Evolutionary conservation across 2,329 filamentous ascomycete species (phyloP).

Genomic region (Aspergillus novofumigatus): DNA sequence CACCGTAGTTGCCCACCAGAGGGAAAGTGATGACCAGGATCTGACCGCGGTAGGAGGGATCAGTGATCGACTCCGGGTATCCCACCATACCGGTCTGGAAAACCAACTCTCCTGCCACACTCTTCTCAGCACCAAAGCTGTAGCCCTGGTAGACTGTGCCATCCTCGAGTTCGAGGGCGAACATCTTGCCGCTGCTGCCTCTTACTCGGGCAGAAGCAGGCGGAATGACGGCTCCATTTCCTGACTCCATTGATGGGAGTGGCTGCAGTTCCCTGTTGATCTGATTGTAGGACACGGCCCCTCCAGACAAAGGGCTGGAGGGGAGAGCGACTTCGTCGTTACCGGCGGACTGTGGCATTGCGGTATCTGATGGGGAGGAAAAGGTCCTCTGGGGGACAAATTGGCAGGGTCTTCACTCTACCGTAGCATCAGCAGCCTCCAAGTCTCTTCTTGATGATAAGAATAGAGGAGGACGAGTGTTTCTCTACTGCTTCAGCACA

Average conservation of each 20-base stretch:
- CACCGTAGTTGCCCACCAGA: conserved; percentile 94
- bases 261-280: conserved; percentile 29
- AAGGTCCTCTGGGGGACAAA: conserved; percentile 39
- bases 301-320: conserved; percentile 38
- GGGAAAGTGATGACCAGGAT: conserved; percentile 97
- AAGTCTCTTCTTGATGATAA: conserved; percentile 19
- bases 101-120: conserved; percentile 91
- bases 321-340: conserved; percentile 31
- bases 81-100: conserved; percentile 99
- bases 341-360: conserved; percentile 30
- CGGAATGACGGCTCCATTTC: conserved; percentile 39
- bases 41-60: conserved; percentile 85
- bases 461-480: conserved; percentile 6
- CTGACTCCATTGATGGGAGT: conserved; percentile 26
- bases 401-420: conserved; percentile 30
- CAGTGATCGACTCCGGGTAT: conserved; percentile 91
- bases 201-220: conserved; percentile 61
- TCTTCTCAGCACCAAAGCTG: conserved; percentile 94
- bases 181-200: conserved; percentile 53
- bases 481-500: conserved; percentile 26
- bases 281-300: conserved; percentile 36
- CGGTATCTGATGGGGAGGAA: conserved; percentile 18
- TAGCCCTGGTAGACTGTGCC: conserved; percentile 87
- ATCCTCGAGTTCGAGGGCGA: conserved; percentile 90
- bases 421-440: conserved; percentile 36